Evolutionary conservation across 306 rosid genomes (phyloP), one percentile per base, ranked within the genome.

Genomic region (Cicer arietinum): DNA sequence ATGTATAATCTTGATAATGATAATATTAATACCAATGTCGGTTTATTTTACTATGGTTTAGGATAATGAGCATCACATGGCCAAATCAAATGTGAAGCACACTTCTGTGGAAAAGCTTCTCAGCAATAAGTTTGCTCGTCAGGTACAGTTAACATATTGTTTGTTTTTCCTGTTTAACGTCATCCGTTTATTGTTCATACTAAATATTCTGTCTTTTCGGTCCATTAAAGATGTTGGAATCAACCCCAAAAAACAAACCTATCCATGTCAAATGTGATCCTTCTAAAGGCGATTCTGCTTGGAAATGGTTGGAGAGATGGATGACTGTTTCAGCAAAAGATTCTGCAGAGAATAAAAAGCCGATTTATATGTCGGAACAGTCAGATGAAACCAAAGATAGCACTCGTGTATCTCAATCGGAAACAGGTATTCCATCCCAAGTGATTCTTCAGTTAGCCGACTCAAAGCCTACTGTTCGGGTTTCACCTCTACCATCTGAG

Each of bases 301-400:
- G 98, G 99, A 86, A 83, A 72, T 95, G 99, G 99, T 77, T 95
- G 89, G 99, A 95, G 88, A 91, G 93, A 74, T 95, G 99, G 99
- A 89, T 88, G 88, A 69, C 92, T 69, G 89, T 83, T 44, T 80
- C 93, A 64, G 71, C 91, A 9, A 65, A 46, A 63, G 86, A 83
- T 77, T 43, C 69, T 76, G 82, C 66, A 10, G 87, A 86, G 77
- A 25, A 74, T 30, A 77, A 77, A 45, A 73, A 85, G 35, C 63
- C 68, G 42, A 83, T 61, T 67, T 9, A 73, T 54, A 11, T 20
- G 64, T 13, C 83, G 47, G 90, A 85, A 48, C 81, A 90, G 69
- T 75, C 64, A 58, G 88, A 79, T 12, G 70, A 70, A 75, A 83
- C 62, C 76, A 77, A 75, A 25, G 88, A 75, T 39, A 73, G 71